These are phyloP conservation scores for Nadsonia commutata DNA, from an alignment of 1,139 yeast genomes.

Conservation along the genomic window DNA sequence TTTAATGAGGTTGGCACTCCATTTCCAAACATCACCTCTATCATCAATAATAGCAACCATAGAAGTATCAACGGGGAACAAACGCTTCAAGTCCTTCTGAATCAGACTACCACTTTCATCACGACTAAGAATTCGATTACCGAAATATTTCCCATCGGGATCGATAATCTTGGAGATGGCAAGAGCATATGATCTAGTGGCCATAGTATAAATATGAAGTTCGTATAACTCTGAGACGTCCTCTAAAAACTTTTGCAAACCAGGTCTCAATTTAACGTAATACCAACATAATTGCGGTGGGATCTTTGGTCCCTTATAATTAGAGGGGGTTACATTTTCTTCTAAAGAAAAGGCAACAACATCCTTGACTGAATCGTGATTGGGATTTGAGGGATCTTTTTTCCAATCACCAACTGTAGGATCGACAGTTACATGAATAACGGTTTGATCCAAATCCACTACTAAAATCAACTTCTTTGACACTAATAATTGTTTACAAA, in stretches of 20 bases:
- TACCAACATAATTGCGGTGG: conserved; percentile 49
- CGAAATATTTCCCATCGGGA: conserved; percentile 75
- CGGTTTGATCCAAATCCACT: conserved; percentile 94
- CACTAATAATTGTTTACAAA: conserved; percentile 45
- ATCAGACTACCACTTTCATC: conserved; percentile 92
- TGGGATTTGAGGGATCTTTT: conserved; percentile 69
- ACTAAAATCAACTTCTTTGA: conserved; percentile 70
- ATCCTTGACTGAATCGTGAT: conserved; percentile 69
- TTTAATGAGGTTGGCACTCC: conserved; percentile 83
- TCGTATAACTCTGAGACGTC: conserved; percentile 56
- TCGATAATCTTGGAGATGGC: conserved; percentile 86
- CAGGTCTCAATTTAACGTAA: conserved; percentile 87
- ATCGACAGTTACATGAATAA: conserved; percentile 94
- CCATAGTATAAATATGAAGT: conserved; percentile 95
- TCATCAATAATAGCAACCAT: conserved; percentile 97
- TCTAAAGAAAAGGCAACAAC: conserved; percentile 64
- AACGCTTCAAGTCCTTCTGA: conserved; percentile 72
- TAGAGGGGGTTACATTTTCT: conserved; percentile 27
- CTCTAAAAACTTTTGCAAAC: conserved; percentile 56
- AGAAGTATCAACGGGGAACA: conserved; percentile 91
- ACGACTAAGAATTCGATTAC: conserved; percentile 79
- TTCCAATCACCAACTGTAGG: conserved; percentile 98
- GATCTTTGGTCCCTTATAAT: neutral
- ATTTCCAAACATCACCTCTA: conserved; percentile 97
- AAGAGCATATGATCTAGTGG: conserved; percentile 88